phyloP scores from a whole-genome alignment of 2,329 filamentous ascomycete species.

The Sclerotiophoma versabilis region DNA sequence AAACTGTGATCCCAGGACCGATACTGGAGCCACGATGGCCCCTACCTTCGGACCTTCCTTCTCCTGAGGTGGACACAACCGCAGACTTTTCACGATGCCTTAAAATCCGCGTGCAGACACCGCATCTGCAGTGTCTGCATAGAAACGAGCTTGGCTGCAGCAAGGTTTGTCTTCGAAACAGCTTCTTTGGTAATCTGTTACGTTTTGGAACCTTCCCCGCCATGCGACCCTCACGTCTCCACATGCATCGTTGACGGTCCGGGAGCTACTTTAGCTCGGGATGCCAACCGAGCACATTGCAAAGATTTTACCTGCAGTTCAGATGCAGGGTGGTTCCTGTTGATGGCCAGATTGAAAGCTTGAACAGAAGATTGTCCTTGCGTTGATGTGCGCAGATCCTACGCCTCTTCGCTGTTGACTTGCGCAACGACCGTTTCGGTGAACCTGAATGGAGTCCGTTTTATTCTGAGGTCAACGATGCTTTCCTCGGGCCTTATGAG shows the following conservation, averaged over 20 bases:
- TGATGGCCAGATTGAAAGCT: not conserved
- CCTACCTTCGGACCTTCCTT: not conserved
- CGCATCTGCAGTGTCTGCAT: constrained; percentile 29
- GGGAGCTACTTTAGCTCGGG: constrained; percentile 44
- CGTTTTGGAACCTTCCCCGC: constrained; percentile 48
- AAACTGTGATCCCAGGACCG: not conserved
- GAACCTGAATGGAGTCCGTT: not conserved
- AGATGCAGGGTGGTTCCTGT: not conserved
- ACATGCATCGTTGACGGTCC: constrained; percentile 30
- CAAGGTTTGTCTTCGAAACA: constrained; percentile 29
- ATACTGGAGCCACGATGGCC: not conserved
- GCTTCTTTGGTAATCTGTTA: constrained; percentile 44
- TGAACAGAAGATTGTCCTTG: not conserved
- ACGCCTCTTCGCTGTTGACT: not conserved
- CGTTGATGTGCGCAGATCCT: constrained; percentile 1
- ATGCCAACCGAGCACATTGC: constrained; percentile 32
- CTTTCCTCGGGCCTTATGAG: constrained; percentile 33
- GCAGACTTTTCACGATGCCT: constrained; percentile 31
- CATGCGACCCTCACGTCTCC: constrained; percentile 35
- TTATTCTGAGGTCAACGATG: constrained; percentile 9
- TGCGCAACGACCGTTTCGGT: not conserved
- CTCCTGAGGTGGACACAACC: constrained; percentile 21
- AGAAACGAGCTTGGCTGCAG: constrained; percentile 25
- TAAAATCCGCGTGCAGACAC: constrained; percentile 25
- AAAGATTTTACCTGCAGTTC: constrained; percentile 16